Conservation (phyloP, 2,329 filamentous ascomycete species). For the Fusarium setosum region DNA sequence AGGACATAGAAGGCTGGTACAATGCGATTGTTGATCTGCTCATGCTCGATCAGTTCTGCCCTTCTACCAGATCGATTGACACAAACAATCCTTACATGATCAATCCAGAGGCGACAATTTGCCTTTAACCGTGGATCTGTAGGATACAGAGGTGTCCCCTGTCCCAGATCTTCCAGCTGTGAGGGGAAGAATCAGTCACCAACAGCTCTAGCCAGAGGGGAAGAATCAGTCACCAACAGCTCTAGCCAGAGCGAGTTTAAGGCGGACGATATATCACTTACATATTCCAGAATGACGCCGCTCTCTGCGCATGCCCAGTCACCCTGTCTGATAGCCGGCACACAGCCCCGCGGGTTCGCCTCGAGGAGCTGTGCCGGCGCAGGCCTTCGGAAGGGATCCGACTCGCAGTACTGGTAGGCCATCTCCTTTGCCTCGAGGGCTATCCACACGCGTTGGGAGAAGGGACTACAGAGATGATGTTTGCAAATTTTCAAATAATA, state of each 20-base stretch:
- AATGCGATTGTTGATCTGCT: conserved; percentile 78
- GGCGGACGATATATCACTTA: no score
- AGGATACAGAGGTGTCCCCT: conserved; percentile 72
- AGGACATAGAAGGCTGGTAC: conserved; percentile 82
- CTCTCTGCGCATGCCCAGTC: conserved; percentile 88
- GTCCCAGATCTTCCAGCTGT: conserved; percentile 78
- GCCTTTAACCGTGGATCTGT: conserved; percentile 74
- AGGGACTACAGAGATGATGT: conserved; percentile 67
- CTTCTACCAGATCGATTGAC: neutral
- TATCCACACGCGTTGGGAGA: conserved; percentile 91
- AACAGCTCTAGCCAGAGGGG: neutral
- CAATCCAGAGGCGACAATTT: conserved; percentile 81
- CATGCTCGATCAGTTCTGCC: neutral
- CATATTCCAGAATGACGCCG: conserved; percentile 86
- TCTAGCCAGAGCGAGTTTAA: neutral
- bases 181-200: neutral
- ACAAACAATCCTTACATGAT: conserved; percentile 72
- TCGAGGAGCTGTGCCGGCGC: conserved; percentile 68
- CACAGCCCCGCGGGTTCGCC: conserved; percentile 79
- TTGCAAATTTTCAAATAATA: neutral
- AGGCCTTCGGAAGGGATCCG: conserved; percentile 82
- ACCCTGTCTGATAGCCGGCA: conserved; percentile 81
- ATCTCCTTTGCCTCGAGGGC: conserved; percentile 83
- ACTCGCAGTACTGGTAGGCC: conserved; percentile 87
- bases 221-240: neutral